phyloP scores from a whole-genome alignment of 495 filamentous ascomycete species.

The Podospora appendiculata region DNA sequence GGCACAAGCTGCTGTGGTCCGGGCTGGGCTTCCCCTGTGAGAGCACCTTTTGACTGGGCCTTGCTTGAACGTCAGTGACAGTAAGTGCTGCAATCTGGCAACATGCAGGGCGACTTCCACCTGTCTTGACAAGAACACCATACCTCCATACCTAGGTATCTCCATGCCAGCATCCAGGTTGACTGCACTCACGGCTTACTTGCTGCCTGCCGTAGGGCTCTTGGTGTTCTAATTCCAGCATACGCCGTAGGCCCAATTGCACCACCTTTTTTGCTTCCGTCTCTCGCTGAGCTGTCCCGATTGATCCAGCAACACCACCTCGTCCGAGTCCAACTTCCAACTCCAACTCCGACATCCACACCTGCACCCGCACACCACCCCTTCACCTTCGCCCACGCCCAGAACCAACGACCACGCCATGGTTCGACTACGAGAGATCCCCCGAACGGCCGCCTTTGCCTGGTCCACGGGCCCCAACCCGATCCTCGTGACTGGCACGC shows the following conservation, averaged over 20 bases:
- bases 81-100: constrained; percentile 25
- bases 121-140: constrained; percentile 5
- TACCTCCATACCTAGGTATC: too few species aligned
- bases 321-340: not conserved
- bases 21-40: constrained; percentile 5
- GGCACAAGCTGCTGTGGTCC: not conserved
- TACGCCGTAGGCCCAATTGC: constrained; percentile 14
- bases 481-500: constrained; percentile 88
- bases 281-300: too few species aligned
- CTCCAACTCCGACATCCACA: not conserved
- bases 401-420: constrained; percentile 45
- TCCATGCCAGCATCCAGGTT: not conserved
- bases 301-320: not conserved
- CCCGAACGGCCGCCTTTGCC: constrained; percentile 91
- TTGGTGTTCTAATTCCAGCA: constrained; percentile 5
- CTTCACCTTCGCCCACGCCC: not conserved
- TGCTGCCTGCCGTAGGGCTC: constrained; percentile 13
- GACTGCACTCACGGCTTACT: constrained; percentile 10
- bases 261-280: not conserved
- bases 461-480: constrained; percentile 80
- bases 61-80: constrained; percentile 1
- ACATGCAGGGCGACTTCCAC: constrained; percentile 14
- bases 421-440: constrained; percentile 92
- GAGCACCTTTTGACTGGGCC: constrained; percentile 10
- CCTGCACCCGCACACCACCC: not conserved